Percentiles rank a stretch among this genome's conserved stretches.
phyloP scores from a whole-genome alignment of 1,284 basidiomycete genomes.

The Pyrrhoderma noxium region DNA sequence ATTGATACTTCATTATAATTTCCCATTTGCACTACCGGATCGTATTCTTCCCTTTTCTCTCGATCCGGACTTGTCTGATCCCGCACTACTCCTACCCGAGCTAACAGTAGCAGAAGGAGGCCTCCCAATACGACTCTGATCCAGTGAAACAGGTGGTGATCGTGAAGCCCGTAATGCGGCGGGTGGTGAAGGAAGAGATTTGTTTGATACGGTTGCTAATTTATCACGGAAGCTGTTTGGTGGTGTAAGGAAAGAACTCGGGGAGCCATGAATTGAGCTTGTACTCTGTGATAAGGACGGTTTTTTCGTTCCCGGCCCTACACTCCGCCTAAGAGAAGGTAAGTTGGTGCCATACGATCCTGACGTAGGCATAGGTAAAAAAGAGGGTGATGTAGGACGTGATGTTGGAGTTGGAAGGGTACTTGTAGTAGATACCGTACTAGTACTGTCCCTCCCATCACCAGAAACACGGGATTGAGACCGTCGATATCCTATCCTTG shows the following conservation, averaged over 20 bases:
- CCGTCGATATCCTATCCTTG: slow-evolving; percentile 30
- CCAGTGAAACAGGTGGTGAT: slow-evolving; percentile 7
- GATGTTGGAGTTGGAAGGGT: slow-evolving; percentile 62
- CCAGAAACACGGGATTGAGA: slow-evolving; percentile 65
- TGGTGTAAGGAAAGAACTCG: slow-evolving; percentile 27
- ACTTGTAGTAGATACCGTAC: slow-evolving; percentile 48
- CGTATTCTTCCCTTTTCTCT: slow-evolving; percentile 10
- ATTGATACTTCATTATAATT: neutral
- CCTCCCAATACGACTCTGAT: slow-evolving; percentile 20
- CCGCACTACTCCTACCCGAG: slow-evolving; percentile 16
- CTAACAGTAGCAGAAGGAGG: slow-evolving; percentile 10
- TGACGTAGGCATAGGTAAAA: slow-evolving; percentile 55
- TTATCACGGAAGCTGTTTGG: slow-evolving; percentile 30
- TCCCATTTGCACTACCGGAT: slow-evolving; percentile 16
- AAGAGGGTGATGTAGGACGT: slow-evolving; percentile 67
- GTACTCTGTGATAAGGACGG: slow-evolving; percentile 48
- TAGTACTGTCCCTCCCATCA: slow-evolving; percentile 38
- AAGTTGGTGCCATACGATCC: slow-evolving; percentile 37
- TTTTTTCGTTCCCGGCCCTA: slow-evolving; percentile 47
- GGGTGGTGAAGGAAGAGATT: slow-evolving; percentile 13
- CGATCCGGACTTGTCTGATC: slow-evolving; percentile 2
- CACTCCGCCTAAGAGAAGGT: slow-evolving; percentile 50
- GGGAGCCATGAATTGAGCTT: slow-evolving; percentile 17
- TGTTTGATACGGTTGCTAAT: slow-evolving; percentile 13
- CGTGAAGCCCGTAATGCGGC: slow-evolving; percentile 1